A percentile compares a stretch with the other conserved stretches of the same genome.
Conservation (phyloP, 2,329 filamentous ascomycete species). For the Whalleya microplaca region DNA sequence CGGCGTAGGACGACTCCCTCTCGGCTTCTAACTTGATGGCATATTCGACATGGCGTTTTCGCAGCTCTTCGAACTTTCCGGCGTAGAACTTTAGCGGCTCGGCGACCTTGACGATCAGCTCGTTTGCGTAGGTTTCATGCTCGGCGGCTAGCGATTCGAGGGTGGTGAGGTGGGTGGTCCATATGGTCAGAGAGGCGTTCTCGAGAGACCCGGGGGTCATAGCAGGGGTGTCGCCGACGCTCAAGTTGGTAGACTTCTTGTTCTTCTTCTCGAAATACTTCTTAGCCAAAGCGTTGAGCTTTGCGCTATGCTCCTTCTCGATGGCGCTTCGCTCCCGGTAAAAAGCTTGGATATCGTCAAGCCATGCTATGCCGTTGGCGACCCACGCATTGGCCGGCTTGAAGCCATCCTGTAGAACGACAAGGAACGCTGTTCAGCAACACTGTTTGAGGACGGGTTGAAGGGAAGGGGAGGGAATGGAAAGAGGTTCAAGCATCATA, state of each 20-base stretch:
- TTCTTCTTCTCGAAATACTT: slow-evolving; percentile 98
- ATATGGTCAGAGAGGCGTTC: slow-evolving; percentile 94
- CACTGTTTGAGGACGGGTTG: slow-evolving; percentile 1
- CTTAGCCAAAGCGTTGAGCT: slow-evolving; percentile 84
- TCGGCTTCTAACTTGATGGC: slow-evolving; percentile 88
- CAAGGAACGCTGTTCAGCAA: slow-evolving; percentile 15
- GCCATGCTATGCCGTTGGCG: slow-evolving; percentile 85
- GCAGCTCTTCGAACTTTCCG: slow-evolving; percentile 82
- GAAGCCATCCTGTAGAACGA: slow-evolving; percentile 78
- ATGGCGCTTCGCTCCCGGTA: slow-evolving; percentile 93
- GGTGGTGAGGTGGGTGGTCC: slow-evolving; percentile 90
- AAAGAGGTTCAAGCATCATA: slow-evolving; percentile 45
- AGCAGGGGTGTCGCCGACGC: slow-evolving; percentile 88
- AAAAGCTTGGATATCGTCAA: slow-evolving; percentile 96
- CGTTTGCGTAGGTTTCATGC: slow-evolving; percentile 82
- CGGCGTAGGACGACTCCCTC: slow-evolving; percentile 79
- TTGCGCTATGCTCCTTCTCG: slow-evolving; percentile 95
- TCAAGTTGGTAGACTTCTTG: slow-evolving; percentile 82
- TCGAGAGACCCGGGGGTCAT: slow-evolving; percentile 96
- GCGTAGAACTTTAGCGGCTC: slow-evolving; percentile 81
- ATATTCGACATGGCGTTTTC: slow-evolving; percentile 89
- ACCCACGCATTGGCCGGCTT: slow-evolving; percentile 95
- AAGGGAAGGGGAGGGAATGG: slow-evolving; percentile 28
- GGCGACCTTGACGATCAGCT: slow-evolving; percentile 79
- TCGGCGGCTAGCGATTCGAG: slow-evolving; percentile 86